Base-by-base conservation (phyloP, 1,284 basidiomycete species). In the Mycena sp. region DNA sequence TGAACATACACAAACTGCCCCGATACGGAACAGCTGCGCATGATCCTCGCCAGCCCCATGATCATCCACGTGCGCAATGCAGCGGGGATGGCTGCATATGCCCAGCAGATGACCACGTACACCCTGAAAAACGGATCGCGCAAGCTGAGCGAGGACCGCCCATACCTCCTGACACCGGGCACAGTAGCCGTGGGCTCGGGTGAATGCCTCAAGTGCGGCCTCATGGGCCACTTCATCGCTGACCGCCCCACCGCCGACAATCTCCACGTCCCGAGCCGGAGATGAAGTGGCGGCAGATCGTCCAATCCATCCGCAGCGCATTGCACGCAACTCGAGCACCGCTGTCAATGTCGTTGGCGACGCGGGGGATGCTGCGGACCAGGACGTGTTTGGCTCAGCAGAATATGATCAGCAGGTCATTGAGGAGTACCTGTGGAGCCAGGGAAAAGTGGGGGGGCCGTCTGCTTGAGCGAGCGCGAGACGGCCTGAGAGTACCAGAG, bases 101-200 rank as follows among this genome's bases (percentile, higher is more conserved):
- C 28, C 4, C 32, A 45, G 21, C 50, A 44, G 26, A 29, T 55
- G 1, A 23, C 17, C 26, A 28, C n/a, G 1, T 61, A 38, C 21
- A 26, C 28, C 1, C 14, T 25, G 19, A 30, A 16, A 19, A 2
- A 55, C 29, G 50, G 50, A 3, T 9, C 9, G n/a, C 4, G 21
- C 38, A n/a, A 17, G 30, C 51, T 53, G 11, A 43, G 28, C 29
- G 51, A 60, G 35, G 25, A 30, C n/a, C 45, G 35, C 11, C 61
- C 61, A 9, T 58, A 58, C 50, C 61, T 56, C 17, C 49, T 63
- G 3, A 50, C 28, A 7, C 56, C 61, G 6, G 61, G 55, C 7
- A 58, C 55, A 1, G 55, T 25, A 1, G 26, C 54, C 1, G 21
- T 63, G 6, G 43, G 32, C 23, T 48, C 55, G 1, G 45, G 57